A percentile compares a stretch with the other conserved stretches of the same genome.
These are phyloP conservation scores for Saprolegnia diclina DNA, from an alignment of 352 stramenopile species.

Conservation along the genomic window DNA sequence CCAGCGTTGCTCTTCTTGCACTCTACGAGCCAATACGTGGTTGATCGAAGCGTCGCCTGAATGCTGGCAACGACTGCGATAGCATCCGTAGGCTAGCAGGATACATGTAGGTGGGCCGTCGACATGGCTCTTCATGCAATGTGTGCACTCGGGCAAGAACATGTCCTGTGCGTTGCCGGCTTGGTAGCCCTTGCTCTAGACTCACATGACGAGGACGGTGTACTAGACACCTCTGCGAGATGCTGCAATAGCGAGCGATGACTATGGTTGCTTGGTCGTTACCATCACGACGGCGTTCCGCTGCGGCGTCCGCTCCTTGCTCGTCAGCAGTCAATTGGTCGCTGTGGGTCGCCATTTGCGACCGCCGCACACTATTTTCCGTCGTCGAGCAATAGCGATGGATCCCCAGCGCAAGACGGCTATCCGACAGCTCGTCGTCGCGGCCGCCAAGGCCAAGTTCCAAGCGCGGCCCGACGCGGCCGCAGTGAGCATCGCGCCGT, in stretches of 20 bases:
- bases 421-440: constrained; percentile 57
- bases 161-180: no score
- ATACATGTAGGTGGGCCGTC: no score
- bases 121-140: no score
- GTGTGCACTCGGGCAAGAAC: no score
- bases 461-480: constrained; percentile 36
- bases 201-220: no score
- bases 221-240: background rate
- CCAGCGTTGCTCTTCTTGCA: no score
- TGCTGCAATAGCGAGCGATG: background rate
- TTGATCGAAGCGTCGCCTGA: no score
- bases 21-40: no score
- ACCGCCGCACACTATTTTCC: background rate
- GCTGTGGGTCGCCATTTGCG: background rate
- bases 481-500: constrained; percentile 57
- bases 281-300: no score
- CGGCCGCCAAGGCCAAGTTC: constrained; percentile 47
- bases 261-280: background rate
- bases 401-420: background rate
- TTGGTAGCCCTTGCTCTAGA: no score
- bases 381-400: background rate
- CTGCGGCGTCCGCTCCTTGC: background rate
- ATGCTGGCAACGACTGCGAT: no score
- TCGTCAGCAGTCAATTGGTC: background rate
- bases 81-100: no score